Evolutionary conservation across 257 asterid species (phyloP).

Genomic region (Scutellaria barbata): DNA sequence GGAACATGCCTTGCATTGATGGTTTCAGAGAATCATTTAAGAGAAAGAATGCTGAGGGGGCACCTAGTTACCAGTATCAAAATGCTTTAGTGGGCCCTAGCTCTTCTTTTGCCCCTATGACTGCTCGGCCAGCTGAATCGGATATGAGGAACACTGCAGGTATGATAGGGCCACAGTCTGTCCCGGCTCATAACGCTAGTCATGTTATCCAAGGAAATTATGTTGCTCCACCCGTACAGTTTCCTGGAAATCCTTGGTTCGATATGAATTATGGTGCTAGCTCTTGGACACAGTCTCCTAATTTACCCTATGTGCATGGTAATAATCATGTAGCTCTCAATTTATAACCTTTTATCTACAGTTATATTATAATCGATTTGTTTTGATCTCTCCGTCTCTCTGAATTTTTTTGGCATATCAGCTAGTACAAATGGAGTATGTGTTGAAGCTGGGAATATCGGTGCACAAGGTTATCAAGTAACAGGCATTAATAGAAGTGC

Average conservation of each 20-base stretch:
- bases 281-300: slow-evolving; percentile 68
- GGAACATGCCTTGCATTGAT: slow-evolving; percentile 55
- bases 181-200: slow-evolving; percentile 44
- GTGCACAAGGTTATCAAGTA: too few relatives aligned
- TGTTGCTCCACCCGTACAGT: slow-evolving; percentile 56
- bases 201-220: slow-evolving; percentile 59
- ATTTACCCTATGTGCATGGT: slow-evolving; percentile 52
- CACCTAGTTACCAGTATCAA: slow-evolving; percentile 36
- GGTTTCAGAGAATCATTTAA: slow-evolving; percentile 47
- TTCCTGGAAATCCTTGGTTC: slow-evolving; percentile 70
- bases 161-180: slow-evolving; percentile 53
- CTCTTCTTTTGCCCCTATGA: slow-evolving; percentile 51
- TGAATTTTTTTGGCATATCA: slow-evolving; percentile 36
- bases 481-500: slow-evolving; percentile 39
- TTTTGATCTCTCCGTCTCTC: slow-evolving; percentile 19
- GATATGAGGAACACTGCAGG: slow-evolving; percentile 53
- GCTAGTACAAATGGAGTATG: slow-evolving; percentile 47
- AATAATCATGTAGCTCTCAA: slow-evolving; percentile 25
- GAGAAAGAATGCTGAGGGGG: slow-evolving; percentile 57
- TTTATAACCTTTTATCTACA: neutral
- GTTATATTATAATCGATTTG: neutral
- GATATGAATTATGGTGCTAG: slow-evolving; percentile 55
- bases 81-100: slow-evolving; percentile 61
- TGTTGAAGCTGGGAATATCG: too few relatives aligned
- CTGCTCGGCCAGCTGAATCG: slow-evolving; percentile 42